A percentile compares a stretch with the other conserved stretches of the same genome.
Conservation (phyloP, 306 rosid genomes). For the Dalbergia cochinchinensis region DNA sequence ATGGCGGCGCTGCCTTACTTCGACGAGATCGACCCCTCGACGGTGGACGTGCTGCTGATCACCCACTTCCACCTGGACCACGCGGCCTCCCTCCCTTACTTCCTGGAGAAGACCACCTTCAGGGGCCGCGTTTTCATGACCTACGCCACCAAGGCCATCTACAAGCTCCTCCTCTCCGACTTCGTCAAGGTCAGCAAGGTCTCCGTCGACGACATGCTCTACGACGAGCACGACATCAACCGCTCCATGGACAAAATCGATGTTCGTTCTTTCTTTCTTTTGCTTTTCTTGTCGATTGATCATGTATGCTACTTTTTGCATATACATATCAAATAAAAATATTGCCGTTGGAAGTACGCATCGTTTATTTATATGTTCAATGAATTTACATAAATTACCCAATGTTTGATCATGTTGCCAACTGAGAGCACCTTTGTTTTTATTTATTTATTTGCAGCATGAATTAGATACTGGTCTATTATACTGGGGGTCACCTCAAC, state of each 20-base stretch:
- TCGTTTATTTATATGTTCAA: not conserved
- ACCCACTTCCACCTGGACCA: constrained; percentile 98
- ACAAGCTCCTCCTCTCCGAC: constrained; percentile 84
- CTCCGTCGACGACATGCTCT: constrained; percentile 92
- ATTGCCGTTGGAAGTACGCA: not conserved
- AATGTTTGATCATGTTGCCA: not conserved
- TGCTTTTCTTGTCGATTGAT: not conserved
- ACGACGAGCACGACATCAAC: constrained; percentile 85
- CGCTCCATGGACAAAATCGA: constrained; percentile 98
- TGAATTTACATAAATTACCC: not conserved
- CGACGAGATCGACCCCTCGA: constrained; percentile 95
- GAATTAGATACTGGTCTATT: not conserved
- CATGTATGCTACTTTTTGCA: no score
- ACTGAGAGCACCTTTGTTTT: not conserved
- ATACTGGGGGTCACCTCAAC: not conserved
- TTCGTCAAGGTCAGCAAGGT: constrained; percentile 93
- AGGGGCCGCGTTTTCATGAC: constrained; percentile 95
- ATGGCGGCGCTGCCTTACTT: constrained; percentile 98
- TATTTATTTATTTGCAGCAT: not conserved
- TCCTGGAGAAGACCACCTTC: constrained; percentile 92
- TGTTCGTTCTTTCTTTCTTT: constrained; percentile 50
- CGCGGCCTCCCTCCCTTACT: constrained; percentile 94
- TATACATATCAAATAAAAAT: no score
- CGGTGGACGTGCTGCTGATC: constrained; percentile 85
- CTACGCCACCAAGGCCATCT: constrained; percentile 92